Evolutionary conservation across 441 rosid genomes (phyloP).

Genomic region (Hura crepitans): DNA sequence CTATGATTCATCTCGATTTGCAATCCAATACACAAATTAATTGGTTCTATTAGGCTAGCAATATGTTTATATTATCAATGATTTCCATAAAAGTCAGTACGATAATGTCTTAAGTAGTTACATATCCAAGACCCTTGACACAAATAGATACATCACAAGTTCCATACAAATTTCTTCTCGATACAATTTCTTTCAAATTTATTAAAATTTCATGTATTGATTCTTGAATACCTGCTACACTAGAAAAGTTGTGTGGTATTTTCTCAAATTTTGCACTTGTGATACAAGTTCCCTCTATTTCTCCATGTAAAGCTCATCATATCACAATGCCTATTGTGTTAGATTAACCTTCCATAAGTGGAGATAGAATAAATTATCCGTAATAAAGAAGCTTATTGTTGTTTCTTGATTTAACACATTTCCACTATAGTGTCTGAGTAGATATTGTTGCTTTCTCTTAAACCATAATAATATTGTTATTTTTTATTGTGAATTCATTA

Average conservation of each 20-base stretch:
- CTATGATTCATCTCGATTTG: too few species aligned
- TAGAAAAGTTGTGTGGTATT: background rate
- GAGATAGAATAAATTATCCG: too few species aligned
- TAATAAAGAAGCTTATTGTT: background rate
- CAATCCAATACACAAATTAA: too few species aligned
- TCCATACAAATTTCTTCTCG: slow-evolving; percentile 19
- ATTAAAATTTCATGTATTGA: too few species aligned
- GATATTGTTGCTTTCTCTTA: background rate
- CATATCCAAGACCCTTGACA: slow-evolving; percentile 9
- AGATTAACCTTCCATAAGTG: too few species aligned
- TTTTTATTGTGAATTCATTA: too few species aligned
- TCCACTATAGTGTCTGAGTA: background rate
- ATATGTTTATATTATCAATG: background rate
- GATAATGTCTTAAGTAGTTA: slow-evolving; percentile 11
- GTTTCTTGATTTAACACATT: background rate
- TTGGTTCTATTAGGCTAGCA: too few species aligned
- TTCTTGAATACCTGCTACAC: too few species aligned
- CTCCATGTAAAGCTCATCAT: slow-evolving; percentile 4
- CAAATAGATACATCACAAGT: slow-evolving; percentile 8
- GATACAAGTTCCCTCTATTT: slow-evolving; percentile 8
- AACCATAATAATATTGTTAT: too few species aligned
- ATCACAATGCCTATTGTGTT: background rate
- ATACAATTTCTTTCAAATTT: too few species aligned
- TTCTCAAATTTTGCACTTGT: background rate
- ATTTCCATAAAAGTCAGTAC: background rate